phyloP scores from a whole-genome alignment of 768 basidiomycete species.

The Pleurotus eryngii region DNA sequence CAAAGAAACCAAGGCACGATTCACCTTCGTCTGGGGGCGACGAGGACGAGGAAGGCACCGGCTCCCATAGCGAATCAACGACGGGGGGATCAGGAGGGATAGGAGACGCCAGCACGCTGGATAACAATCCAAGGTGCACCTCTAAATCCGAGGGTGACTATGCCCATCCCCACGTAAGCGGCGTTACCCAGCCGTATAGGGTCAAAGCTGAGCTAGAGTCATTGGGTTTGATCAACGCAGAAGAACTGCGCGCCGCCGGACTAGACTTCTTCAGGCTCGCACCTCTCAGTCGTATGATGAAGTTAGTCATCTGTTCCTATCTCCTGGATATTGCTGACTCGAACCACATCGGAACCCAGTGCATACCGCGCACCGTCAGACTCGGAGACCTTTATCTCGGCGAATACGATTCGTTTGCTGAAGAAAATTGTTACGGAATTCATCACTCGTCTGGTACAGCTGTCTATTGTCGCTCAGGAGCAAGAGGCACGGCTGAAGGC shows the following conservation, averaged over 20 bases:
- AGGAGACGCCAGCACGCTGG: too few relatives aligned
- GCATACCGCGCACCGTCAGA: conserved; percentile 4
- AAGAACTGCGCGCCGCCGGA: conserved; percentile 36
- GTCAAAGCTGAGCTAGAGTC: conserved; percentile 37
- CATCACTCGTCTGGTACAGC: conserved; percentile 45
- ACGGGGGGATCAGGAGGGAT: too few relatives aligned
- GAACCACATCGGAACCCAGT: background rate
- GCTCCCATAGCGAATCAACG: conserved; percentile 2
- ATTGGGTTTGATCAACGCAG: conserved; percentile 39
- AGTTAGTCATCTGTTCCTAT: conserved; percentile 23
- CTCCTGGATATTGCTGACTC: background rate
- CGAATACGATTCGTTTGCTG: conserved; percentile 43
- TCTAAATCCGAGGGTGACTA: background rate
- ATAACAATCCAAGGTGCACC: too few relatives aligned
- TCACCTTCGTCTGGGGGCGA: background rate
- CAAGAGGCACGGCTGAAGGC: conserved; percentile 57
- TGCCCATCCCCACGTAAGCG: conserved; percentile 24
- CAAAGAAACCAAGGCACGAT: background rate
- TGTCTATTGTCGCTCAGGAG: conserved; percentile 52
- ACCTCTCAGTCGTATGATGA: conserved; percentile 34
- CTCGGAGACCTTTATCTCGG: conserved; percentile 39
- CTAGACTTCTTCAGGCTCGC: conserved; percentile 49
- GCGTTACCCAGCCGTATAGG: conserved; percentile 44
- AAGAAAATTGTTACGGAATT: conserved; percentile 47
- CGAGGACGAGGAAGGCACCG: background rate